Conservation (phyloP, 1,284 basidiomycete species). For the Cutaneotrichosporon spelunceum region DNA sequence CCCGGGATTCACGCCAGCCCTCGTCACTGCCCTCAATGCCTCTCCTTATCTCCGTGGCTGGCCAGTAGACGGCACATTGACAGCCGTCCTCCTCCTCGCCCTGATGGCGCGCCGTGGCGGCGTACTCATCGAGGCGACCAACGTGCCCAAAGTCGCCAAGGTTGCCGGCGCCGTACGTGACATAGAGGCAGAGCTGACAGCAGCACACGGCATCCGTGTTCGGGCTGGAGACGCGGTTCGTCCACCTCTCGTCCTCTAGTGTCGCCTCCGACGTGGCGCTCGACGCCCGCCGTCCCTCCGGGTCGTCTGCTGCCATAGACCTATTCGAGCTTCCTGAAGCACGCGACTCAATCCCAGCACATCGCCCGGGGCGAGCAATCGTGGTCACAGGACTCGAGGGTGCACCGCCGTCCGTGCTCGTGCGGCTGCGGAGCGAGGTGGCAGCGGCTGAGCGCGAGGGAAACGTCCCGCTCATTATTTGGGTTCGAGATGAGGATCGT, state of each 20-base stretch:
- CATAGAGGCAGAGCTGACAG: neutral
- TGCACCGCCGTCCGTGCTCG: conserved; percentile 28
- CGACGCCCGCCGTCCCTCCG: neutral
- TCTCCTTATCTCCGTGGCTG: conserved; percentile 25
- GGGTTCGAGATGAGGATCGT: conserved; percentile 37
- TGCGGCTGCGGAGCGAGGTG: conserved; percentile 27
- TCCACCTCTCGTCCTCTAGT: conserved; percentile 18
- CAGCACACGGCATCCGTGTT: conserved; percentile 34
- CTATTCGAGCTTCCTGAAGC: too few species aligned
- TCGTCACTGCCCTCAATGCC: conserved; percentile 10
- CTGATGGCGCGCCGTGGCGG: conserved; percentile 39
- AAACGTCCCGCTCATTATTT: conserved; percentile 32
- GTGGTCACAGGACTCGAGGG: conserved; percentile 39
- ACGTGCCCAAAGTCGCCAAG: neutral
- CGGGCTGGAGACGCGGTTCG: conserved; percentile 24
- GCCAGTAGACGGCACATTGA: conserved; percentile 31
- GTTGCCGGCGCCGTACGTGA: conserved; percentile 1
- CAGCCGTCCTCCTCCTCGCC: conserved; percentile 36
- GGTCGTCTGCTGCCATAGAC: neutral
- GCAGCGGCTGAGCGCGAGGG: conserved; percentile 8
- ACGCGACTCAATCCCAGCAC: neutral
- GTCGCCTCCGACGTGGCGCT: conserved; percentile 6
- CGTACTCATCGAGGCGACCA: conserved; percentile 33
- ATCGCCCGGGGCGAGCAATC: conserved; percentile 25
- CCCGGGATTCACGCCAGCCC: conserved; percentile 11